Conservation (phyloP, 1,284 basidiomycete genomes). For the Entoloma clypeatum region DNA sequence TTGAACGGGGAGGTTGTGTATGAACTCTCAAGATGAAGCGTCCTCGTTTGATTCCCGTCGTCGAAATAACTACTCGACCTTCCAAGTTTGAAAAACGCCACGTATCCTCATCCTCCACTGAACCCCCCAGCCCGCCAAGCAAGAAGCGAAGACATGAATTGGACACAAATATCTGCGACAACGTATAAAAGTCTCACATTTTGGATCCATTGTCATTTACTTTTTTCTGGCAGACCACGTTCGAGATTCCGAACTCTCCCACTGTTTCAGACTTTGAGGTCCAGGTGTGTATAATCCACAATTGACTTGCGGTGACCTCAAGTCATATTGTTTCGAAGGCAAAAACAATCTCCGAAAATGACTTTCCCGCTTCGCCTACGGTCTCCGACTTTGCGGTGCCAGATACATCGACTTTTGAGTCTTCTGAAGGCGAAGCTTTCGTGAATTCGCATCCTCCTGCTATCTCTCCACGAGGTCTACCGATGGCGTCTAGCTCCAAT, state of each 20-base stretch:
- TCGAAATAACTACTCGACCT: constrained; percentile 25
- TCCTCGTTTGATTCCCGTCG: constrained; percentile 21
- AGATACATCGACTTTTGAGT: constrained; percentile 1
- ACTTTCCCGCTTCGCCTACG: constrained; percentile 9
- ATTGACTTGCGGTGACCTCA: neutral
- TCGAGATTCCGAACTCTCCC: constrained; percentile 21
- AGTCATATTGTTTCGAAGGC: neutral
- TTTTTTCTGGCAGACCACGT: constrained; percentile 1
- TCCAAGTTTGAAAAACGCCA: constrained; percentile 14
- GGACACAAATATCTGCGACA: no score
- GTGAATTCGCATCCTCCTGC: no score
- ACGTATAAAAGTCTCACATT: no score
- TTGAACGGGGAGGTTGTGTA: constrained; percentile 26
- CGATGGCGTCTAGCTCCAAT: constrained; percentile 16
- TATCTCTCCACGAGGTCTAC: no score
- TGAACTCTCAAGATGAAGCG: constrained; percentile 11
- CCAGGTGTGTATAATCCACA: constrained; percentile 10
- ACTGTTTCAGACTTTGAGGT: constrained; percentile 28
- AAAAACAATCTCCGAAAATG: neutral
- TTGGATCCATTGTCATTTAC: no score
- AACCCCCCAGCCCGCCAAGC: constrained; percentile 2
- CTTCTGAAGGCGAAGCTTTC: constrained; percentile 7
- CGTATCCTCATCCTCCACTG: constrained; percentile 7
- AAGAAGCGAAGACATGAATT: constrained; percentile 10
- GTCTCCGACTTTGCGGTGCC: constrained; percentile 8